Evolutionary conservation across 257 asterid species (phyloP), one percentile per base, ranked within the genome.

Genomic region (Leptodermis oblonga): DNA sequence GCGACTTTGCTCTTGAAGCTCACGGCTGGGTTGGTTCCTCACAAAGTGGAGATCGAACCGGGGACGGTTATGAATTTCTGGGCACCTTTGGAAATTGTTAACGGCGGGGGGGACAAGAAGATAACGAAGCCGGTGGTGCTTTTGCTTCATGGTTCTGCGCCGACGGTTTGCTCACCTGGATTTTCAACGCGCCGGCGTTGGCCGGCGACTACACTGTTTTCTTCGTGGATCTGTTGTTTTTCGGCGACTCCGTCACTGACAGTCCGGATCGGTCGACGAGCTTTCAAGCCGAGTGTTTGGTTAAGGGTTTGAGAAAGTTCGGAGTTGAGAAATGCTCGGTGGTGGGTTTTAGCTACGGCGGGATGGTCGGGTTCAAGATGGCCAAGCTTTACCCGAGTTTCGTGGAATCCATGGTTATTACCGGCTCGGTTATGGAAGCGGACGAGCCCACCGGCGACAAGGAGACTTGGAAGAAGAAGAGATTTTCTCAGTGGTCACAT

Each of bases 311-410:
- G 75, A 70, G 65, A 72, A 72, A 43, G 23, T 23, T 80, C 41
- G 84, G 84, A 11, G 78, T 80, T 30, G 62, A 76, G 49, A 72
- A 30, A 55, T 80, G 70, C 62, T 68, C 76, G 18, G 18, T 76
- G 1, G 82, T 80, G 8, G 81, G 84, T 11, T 17, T 80, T 1
- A 80, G 84, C 4, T 76, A 80, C 26, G 81, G 81, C 26, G 81
- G 81, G 9, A 37, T 59, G 43, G 42, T 73, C 2, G 76, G 60
- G 63, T 76, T 76, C 59, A 70, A 73, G 59, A 20, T 76, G 62
- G 84, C 81, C 8, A 63, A 65, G 41, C 5, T 80, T 69, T 11
- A 64, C 0, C 76, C 84, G 6, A 70, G 64, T 2, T 43, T 80
- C 74, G 74, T 80, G 12, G 72, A 76, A 1, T 65, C 76, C 3